Evolutionary conservation across 2,329 filamentous ascomycete species (phyloP), one percentile per base, ranked within the genome.

Genomic region (Pseudogymnoascus sp.): DNA sequence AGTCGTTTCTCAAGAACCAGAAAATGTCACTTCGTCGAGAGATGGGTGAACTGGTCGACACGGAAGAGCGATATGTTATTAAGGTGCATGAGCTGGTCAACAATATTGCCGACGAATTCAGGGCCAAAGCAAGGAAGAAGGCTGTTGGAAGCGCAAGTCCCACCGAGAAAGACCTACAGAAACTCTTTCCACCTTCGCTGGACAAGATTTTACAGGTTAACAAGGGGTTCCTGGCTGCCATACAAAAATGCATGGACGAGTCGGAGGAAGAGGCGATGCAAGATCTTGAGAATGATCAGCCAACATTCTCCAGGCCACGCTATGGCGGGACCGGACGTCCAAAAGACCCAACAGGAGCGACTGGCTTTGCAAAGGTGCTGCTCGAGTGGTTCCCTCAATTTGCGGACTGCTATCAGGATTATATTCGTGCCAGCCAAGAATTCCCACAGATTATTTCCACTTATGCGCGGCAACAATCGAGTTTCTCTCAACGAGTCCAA

Each of bases 311-410:
- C 62, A 80, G 74, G 67, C 81, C 74, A 62, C 79, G 76, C 66
- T 75, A 75, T 65, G 81, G 77, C 62, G 80, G 73, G 43, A 75
- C 76, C 19, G 78, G 74, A 63, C 82, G 78, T 67, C 73, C 75
- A 69, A 87, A 84, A 73, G 92, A 96, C 73, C 85, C 89, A 16
- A 92, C 89, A 69, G 93, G 93, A 61, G 86, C 90, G 14, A 78
- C 90, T 41, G 84, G 86, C 43, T 88, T 97, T 74, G 91, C 92
- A 45, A 91, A 88, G 70, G 81, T 92, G 60, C 87, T 97, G 66
- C 79, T 95, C 4, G 90, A 96, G 69, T 96, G 92, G 91, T 95
- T 99, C 69, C 95, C 95, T 6, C 88, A 88, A 68, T 98, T 99
- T 73, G 90, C 90, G 25, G 86, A 92, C 65, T 92, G 90, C 72